Base-by-base conservation (phyloP, 495 filamentous ascomycete species). In the Xylaria castorea region DNA sequence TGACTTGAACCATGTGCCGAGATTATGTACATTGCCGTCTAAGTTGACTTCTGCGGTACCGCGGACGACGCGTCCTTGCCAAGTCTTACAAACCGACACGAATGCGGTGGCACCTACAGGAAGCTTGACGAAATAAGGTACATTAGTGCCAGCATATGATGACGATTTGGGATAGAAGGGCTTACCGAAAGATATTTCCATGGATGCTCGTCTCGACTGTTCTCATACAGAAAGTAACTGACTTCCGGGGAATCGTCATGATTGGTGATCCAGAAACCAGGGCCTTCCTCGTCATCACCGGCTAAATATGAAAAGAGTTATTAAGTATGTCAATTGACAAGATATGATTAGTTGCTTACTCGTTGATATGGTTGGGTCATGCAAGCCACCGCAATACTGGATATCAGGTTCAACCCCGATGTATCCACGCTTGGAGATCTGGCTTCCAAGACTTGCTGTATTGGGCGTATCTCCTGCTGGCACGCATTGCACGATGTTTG, bases 1-100 rank as follows among this genome's bases (percentile, higher is more conserved):
- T 44, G 79, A 62, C 71, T 83, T 79, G 70, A 84, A 79, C 76
- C 70, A 74, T 11, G 76, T 76, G 5, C 76, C 76, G 9, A 76
- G 68, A 65, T 74, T 74, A 46, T 76, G 44, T 48, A 48, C 16
- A 18, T 48, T 48, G 44, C 44, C 44, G 18, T 48, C 44, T 48
- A 48, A 48, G 44, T 48, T 48, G 44, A 48, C 44, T n/a, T 48
- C 18, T 7, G 44, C 18, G 44, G 16, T 20, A 48, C 44, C 44
- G 14, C 44, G 44, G 44, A 48, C 44, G 44, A 48, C 18, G 16
- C 18, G 44, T 20, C 44, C 44, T 48, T 48, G 44, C 44, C 44
- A 48, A 20, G 44, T 48, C 16, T n/a, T 14, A 20, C 44, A 48
- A 48, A 48, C 44, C 44, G 44, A 48, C 44, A 48, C 44, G 18